phyloP scores from a whole-genome alignment of 768 basidiomycete species.

The Phlebiopsis flavidoalba region DNA sequence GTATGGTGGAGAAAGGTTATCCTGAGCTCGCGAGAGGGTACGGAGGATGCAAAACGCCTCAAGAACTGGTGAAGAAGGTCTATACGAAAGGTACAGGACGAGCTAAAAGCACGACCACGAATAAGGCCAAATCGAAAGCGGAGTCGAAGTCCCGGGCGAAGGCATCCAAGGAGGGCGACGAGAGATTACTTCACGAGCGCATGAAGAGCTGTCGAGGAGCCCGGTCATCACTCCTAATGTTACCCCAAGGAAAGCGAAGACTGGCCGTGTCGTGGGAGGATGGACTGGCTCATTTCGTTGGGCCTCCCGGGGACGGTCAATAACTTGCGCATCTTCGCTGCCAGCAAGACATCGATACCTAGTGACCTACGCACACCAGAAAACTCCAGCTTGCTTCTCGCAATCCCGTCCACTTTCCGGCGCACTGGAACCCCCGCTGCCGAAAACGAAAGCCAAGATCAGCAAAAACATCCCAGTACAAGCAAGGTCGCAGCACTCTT shows the following conservation, averaged over 20 bases:
- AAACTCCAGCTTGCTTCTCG: background rate
- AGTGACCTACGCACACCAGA: background rate
- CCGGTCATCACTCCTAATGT: background rate
- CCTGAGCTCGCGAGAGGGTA: slow-evolving; percentile 61
- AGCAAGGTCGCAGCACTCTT: background rate
- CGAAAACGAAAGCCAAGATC: background rate
- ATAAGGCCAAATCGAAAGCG: background rate
- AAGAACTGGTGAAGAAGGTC: slow-evolving; percentile 27
- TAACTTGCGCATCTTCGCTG: slow-evolving; percentile 2
- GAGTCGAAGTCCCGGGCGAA: background rate
- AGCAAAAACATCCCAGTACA: background rate
- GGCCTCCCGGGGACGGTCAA: background rate
- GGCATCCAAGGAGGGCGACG: background rate
- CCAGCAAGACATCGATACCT: background rate
- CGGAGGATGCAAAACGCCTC: slow-evolving; percentile 52
- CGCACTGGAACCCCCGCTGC: background rate
- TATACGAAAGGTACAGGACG: background rate
- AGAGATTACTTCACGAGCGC: too few relatives aligned
- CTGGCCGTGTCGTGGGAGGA: background rate
- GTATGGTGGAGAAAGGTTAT: slow-evolving; percentile 64
- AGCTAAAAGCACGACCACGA: background rate
- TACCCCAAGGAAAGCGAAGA: background rate
- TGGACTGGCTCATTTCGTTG: background rate
- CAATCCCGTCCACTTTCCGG: background rate
- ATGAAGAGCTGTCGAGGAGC: background rate